Base-by-base conservation (phyloP, 495 filamentous ascomycete genomes). In the Xylaria telfairii region DNA sequence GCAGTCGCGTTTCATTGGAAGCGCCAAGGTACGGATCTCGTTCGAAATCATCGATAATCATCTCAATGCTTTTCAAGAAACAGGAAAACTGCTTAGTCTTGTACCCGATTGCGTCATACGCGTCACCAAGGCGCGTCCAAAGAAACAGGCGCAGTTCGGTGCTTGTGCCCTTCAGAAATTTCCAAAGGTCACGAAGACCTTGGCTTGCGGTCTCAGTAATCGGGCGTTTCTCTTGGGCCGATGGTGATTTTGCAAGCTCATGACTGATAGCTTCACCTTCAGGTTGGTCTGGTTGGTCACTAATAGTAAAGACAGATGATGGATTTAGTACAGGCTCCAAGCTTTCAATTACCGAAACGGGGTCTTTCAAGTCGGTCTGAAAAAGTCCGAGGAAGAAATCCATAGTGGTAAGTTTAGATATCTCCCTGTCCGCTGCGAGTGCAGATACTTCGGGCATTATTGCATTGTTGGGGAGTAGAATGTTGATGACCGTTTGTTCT, bases 301-400 rank as follows among this genome's bases (percentile, higher is more conserved):
- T 7, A 57, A 72, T 73, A 72, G 78, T 77, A 75, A 69, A 79
- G 47, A 92, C 86, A 15, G 88, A 89, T 21, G 88, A 83, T 13
- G 91, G 90, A 66, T 96, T 93, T 2, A 99, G 86, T 19, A 99
- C 90, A 1, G 96, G 96, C 73, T 99, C 96, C 41, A 99, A 83
- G 46, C 89, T 96, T 73, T 97, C 94, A 73, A 99, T 97, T 4
- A 97, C 86, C 10, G 89, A 87, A 5, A 93, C 85, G 0, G 96
- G 91, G 75, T 97, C 89, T 44, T 88, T 88, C 41, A 87, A 80
- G 49, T 87, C 84, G 13, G 87, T 84, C 44, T 87, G 84, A 72
- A 98, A 97, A 0, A 99, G 88, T 37, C 89, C 91, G 70, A 92
- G 84, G 81, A 99, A 98, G 80, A 97, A 98, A 75, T 97, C 96